Evolutionary conservation across 768 basidiomycete species (phyloP).

Genomic region (Sarcodon aspratus): DNA sequence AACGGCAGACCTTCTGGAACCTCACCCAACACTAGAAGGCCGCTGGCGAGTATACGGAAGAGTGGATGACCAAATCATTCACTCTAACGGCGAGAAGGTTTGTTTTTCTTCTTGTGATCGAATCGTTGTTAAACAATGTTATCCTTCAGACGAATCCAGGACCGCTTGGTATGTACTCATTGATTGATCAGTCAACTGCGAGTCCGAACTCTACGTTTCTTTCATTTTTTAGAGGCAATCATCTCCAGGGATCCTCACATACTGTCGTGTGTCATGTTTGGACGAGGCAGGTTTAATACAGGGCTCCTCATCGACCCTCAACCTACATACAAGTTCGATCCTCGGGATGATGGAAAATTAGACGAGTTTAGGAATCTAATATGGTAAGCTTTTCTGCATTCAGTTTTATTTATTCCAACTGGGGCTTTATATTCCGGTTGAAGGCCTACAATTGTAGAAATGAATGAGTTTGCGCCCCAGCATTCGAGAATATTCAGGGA

Average conservation of each 20-base stretch:
- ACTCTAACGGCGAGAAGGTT: background rate
- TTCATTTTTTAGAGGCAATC: constrained; percentile 19
- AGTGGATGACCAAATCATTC: constrained; percentile 27
- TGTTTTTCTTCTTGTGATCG: background rate
- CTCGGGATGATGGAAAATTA: constrained; percentile 15
- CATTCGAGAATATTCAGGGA: constrained; percentile 15
- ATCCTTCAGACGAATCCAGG: constrained; percentile 24
- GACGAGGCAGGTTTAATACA: constrained; percentile 26
- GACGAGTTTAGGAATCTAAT: constrained; percentile 22
- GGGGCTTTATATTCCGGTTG: background rate
- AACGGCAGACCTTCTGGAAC: constrained; percentile 27
- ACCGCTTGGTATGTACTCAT: constrained; percentile 17
- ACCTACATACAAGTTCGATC: constrained; percentile 17
- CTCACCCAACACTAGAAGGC: constrained; percentile 25
- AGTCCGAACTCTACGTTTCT: background rate
- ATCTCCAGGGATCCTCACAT: constrained; percentile 23
- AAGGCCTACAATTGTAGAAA: constrained; percentile 12
- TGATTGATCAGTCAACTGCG: constrained; percentile 5
- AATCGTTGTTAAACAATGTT: background rate
- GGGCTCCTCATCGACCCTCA: constrained; percentile 30
- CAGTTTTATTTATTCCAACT: background rate
- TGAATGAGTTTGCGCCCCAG: constrained; percentile 12
- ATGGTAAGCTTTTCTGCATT: constrained; percentile 13
- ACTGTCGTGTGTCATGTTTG: constrained; percentile 24
- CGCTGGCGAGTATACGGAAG: constrained; percentile 29